Evolutionary conservation across 129 eudicot species (phyloP).

Genomic region (Chrysanthemum seticuspe): DNA sequence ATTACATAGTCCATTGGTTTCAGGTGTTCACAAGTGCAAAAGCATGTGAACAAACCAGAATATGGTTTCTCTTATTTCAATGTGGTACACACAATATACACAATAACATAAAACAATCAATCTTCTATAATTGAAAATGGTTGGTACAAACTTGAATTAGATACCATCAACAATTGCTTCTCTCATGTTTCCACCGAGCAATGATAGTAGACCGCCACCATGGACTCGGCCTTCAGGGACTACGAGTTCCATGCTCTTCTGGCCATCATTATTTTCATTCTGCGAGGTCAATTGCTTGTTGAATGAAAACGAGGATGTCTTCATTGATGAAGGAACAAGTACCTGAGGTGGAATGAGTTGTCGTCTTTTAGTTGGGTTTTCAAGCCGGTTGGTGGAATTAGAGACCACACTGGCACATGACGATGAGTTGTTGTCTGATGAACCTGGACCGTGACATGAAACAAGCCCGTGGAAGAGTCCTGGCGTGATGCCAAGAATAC

Average conservation of each 20-base stretch:
- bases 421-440: constrained; percentile 50
- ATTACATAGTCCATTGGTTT: constrained; percentile 30
- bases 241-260: constrained; percentile 26
- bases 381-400: constrained; percentile 36
- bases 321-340: constrained; percentile 85
- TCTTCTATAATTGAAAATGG: not conserved
- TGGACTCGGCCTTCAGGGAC: constrained; percentile 75
- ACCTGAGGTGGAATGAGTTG: constrained; percentile 82
- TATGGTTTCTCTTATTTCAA: not conserved
- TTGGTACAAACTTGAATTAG: constrained; percentile 15
- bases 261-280: constrained; percentile 10
- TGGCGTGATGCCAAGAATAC: constrained; percentile 53
- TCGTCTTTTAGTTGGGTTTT: constrained; percentile 45
- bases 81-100: constrained; percentile 25
- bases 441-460: constrained; percentile 21
- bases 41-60: not conserved
- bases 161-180: constrained; percentile 44
- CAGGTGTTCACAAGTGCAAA: accelerated
- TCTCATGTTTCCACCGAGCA: constrained; percentile 45
- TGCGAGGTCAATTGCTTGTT: constrained; percentile 25
- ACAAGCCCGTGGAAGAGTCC: constrained; percentile 68
- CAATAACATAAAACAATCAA: not conserved
- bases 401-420: constrained; percentile 49
- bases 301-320: constrained; percentile 41
- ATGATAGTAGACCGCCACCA: constrained; percentile 62